These are phyloP conservation scores for Phialophora expanda DNA, from an alignment of 2,329 filamentous ascomycete genomes.

Conservation along the genomic window DNA sequence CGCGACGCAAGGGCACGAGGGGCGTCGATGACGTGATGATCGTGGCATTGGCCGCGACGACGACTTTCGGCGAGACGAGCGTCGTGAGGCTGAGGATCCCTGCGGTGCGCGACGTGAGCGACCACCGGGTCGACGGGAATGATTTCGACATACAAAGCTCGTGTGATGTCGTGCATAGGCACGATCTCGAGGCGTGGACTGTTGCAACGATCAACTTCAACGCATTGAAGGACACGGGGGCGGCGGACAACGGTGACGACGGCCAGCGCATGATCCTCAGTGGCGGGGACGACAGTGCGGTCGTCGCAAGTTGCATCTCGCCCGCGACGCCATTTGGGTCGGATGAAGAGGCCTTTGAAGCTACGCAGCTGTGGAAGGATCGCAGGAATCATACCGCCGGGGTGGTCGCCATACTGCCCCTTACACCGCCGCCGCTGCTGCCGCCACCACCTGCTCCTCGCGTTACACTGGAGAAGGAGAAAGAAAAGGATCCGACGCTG, in stretches of 20 bases:
- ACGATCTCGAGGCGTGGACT: conserved; percentile 75
- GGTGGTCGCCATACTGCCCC: conserved; percentile 82
- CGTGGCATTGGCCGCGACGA: conserved; percentile 44
- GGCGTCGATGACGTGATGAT: conserved; percentile 28
- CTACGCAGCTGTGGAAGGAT: conserved; percentile 49
- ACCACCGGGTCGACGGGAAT: conserved; percentile 14
- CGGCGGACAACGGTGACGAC: neutral
- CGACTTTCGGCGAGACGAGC: conserved; percentile 44
- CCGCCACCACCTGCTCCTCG: neutral
- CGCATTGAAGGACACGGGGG: conserved; percentile 1
- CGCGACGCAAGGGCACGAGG: conserved; percentile 20
- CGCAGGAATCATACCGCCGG: conserved; percentile 72
- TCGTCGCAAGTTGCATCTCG: conserved; percentile 46
- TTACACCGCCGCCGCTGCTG: conserved; percentile 49
- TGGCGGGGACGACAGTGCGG: conserved; percentile 76
- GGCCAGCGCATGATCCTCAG: conserved; percentile 46
- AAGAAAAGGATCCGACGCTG: neutral
- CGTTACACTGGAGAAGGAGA: neutral
- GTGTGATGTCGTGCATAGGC: conserved; percentile 42
- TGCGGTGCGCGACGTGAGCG: conserved; percentile 44
- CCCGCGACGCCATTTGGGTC: conserved; percentile 14
- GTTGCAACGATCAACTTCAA: conserved; percentile 61
- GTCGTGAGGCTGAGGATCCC: conserved; percentile 41
- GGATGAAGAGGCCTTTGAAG: conserved; percentile 14
- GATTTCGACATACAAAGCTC: conserved; percentile 40